Evolutionary conservation across 345 rosid genomes (phyloP).

Genomic region (Eucalyptus albens): DNA sequence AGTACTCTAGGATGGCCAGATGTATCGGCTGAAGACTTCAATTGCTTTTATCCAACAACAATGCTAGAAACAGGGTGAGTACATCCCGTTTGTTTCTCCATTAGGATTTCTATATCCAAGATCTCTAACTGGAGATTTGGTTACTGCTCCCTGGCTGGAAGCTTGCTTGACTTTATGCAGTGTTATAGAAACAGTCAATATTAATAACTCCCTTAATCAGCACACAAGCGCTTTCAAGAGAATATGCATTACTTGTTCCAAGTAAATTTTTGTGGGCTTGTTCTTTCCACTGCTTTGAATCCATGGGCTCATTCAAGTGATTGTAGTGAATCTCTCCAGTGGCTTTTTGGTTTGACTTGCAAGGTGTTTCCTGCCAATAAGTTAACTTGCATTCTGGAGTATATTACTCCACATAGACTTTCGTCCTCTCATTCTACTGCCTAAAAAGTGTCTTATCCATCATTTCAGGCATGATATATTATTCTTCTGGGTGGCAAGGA

Average conservation of each 20-base stretch:
- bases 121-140: not conserved
- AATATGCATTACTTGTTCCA: not conserved
- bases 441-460: not conserved
- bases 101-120: not conserved
- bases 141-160: not conserved
- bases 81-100: not conserved
- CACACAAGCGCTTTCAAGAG: not conserved
- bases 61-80: constrained; percentile 93
- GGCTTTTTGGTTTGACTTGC: not conserved
- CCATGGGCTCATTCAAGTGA: not conserved
- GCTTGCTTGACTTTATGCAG: not conserved
- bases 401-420: not conserved
- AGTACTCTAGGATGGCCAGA: constrained; percentile 99
- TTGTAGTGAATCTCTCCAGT: not conserved
- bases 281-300: not conserved
- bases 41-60: constrained; percentile 80
- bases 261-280: not conserved
- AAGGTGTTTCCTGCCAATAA: not conserved
- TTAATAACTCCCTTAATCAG: not conserved
- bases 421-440: not conserved
- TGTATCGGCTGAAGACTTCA: constrained; percentile 58
- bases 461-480: constrained; percentile 92
- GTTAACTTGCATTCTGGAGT: not conserved
- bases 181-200: not conserved
- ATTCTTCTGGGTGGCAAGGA: constrained; percentile 99